Conservation (phyloP, 202 grass and related monocot genomes). For the Dendrocalamus latiflorus region DNA sequence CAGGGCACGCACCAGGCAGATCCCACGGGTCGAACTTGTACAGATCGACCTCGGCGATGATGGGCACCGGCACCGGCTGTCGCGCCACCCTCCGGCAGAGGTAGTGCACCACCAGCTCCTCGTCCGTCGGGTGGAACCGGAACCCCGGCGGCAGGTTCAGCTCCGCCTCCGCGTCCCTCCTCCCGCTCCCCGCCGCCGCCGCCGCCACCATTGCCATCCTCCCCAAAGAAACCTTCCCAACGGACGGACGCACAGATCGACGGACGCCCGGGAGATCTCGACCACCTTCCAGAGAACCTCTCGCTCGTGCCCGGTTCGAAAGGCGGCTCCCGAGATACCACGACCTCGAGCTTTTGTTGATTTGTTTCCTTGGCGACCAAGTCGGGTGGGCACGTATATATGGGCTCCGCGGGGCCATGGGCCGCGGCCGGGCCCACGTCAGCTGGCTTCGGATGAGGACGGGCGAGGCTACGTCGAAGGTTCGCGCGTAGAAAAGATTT, state of each 20-base stretch:
- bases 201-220: neutral
- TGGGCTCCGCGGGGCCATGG: neutral
- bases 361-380: slow-evolving; percentile 34
- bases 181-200: slow-evolving; percentile 17
- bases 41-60: slow-evolving; percentile 65
- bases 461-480: slow-evolving; percentile 20
- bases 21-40: slow-evolving; percentile 62
- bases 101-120: slow-evolving; percentile 65
- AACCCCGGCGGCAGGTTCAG: slow-evolving; percentile 86
- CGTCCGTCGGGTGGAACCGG: slow-evolving; percentile 66
- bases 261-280: neutral
- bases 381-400: slow-evolving; percentile 21
- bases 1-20: slow-evolving; percentile 39
- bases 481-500: slow-evolving; percentile 31
- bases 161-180: slow-evolving; percentile 82
- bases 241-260: neutral
- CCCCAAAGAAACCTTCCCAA: neutral
- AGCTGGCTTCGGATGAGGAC: slow-evolving; percentile 22
- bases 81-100: slow-evolving; percentile 52
- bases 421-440: neutral
- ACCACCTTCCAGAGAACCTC: neutral
- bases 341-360: neutral
- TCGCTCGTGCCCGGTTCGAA: slow-evolving; percentile 4
- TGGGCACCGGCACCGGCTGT: slow-evolving; percentile 42
- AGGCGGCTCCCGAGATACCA: slow-evolving; percentile 5